Conservation (phyloP, 176 grass and related monocot genomes). For the Eragrostis curvula region DNA sequence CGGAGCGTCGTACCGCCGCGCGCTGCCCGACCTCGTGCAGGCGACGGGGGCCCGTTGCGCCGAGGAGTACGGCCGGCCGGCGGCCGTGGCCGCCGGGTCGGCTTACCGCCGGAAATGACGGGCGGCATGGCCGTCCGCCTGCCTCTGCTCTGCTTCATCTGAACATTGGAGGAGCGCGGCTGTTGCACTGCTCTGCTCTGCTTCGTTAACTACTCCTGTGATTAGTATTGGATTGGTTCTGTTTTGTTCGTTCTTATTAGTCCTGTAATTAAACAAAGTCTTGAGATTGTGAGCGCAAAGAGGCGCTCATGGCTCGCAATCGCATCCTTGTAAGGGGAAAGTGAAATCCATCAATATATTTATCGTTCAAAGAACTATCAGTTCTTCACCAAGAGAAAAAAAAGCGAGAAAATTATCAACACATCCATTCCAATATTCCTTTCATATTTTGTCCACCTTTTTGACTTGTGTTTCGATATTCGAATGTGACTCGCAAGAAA, state of each 20-base stretch:
- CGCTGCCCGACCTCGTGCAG: slow-evolving; percentile 41
- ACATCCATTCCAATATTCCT: too few species aligned
- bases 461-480: neutral
- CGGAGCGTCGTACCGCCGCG: slow-evolving; percentile 8
- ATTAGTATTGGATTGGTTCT: neutral
- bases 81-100: neutral
- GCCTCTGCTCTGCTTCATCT: neutral
- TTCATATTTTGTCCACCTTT: neutral
- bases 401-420: too few species aligned
- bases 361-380: too few species aligned
- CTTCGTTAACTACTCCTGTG: neutral
- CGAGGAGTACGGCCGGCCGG: slow-evolving; percentile 15
- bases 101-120: slow-evolving; percentile 49
- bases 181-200: neutral
- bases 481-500: neutral
- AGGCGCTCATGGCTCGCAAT: neutral
- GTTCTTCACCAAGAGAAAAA: too few species aligned
- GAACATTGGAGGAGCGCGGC: neutral
- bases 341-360: neutral
- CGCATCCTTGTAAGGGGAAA: neutral
- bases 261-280: neutral
- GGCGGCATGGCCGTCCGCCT: too few species aligned
- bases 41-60: neutral
- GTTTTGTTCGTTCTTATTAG: slow-evolving; percentile 7
- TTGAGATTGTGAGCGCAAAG: neutral